Evolutionary conservation across 306 rosid species (phyloP).

Genomic region (Gastrolobium bilobum): DNA sequence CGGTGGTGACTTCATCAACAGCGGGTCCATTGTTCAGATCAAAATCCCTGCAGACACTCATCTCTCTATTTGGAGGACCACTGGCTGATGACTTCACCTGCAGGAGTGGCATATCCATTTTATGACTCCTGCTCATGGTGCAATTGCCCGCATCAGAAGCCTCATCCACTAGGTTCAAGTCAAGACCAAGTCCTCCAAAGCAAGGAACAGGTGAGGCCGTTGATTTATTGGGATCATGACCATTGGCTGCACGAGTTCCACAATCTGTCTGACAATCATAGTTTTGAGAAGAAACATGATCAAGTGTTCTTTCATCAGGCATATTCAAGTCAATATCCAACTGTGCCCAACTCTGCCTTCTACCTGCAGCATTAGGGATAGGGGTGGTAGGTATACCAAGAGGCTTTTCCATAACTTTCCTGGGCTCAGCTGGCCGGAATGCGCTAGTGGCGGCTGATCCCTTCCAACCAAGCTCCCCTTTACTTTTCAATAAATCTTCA

Average conservation of each 20-base stretch:
- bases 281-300: conserved; percentile 62
- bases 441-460: conserved; percentile 93
- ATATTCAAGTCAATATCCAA: conserved; percentile 79
- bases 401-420: conserved; percentile 62
- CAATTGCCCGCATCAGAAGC: conserved; percentile 63
- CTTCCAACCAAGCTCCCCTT: conserved; percentile 82
- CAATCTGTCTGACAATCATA: conserved; percentile 39
- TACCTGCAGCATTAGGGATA: conserved; percentile 43
- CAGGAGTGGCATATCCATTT: conserved; percentile 52
- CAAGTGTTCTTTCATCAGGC: conserved; percentile 71
- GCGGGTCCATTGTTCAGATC: conserved; percentile 83
- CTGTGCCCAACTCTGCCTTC: conserved; percentile 57
- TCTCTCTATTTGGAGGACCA: conserved; percentile 53
- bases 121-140: conserved; percentile 49
- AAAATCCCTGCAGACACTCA: conserved; percentile 60
- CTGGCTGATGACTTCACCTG: conserved; percentile 50
- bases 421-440: conserved; percentile 87
- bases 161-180: conserved; percentile 69
- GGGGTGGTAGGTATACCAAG: conserved; percentile 41
- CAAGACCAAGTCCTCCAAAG: conserved; percentile 79
- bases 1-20: conserved; percentile 60
- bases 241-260: conserved; percentile 42
- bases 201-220: conserved; percentile 48
- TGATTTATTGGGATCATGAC: conserved; percentile 42
- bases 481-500: conserved; percentile 71